A percentile compares a stretch with the other conserved stretches of the same genome.
These are phyloP conservation scores for Kalmanozyma brasiliensis DNA, from an alignment of 1,284 basidiomycete species.

Conservation along the genomic window DNA sequence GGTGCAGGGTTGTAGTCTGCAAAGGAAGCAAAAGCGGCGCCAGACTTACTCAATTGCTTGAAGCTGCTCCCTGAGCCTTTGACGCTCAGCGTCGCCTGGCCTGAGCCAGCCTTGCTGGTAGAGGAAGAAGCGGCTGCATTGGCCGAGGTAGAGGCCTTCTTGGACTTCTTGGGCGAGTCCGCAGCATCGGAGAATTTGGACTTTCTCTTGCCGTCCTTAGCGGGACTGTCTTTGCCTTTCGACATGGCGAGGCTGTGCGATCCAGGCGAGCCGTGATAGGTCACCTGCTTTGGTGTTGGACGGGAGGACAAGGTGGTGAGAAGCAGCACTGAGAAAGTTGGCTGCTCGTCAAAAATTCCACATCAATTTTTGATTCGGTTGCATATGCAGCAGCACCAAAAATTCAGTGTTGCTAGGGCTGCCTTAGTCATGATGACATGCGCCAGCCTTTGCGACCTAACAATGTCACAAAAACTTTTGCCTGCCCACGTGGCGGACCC, in stretches of 20 bases:
- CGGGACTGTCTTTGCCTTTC: conserved; percentile 12
- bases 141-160: conserved; percentile 21
- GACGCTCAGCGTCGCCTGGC: conserved; percentile 34
- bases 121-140: conserved; percentile 14
- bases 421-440: no score
- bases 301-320: background rate
- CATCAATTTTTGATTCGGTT: no score
- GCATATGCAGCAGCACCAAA: no score
- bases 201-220: conserved; percentile 35
- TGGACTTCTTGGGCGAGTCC: conserved; percentile 38
- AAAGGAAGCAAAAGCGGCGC: conserved; percentile 44
- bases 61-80: conserved; percentile 17
- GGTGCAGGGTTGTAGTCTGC: conserved; percentile 45
- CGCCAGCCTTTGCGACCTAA: no score
- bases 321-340: no score
- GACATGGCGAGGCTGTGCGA: conserved; percentile 12
- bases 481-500: no score
- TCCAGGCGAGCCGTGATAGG: no score
- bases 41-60: conserved; percentile 30
- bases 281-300: background rate
- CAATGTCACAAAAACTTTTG: no score
- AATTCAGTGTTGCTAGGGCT: no score
- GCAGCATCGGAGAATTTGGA: conserved; percentile 31
- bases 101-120: conserved; percentile 15
- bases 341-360: background rate